Conservation (phyloP, 1,139 yeast genomes). For the Barnettozyma hawaiiensis region DNA sequence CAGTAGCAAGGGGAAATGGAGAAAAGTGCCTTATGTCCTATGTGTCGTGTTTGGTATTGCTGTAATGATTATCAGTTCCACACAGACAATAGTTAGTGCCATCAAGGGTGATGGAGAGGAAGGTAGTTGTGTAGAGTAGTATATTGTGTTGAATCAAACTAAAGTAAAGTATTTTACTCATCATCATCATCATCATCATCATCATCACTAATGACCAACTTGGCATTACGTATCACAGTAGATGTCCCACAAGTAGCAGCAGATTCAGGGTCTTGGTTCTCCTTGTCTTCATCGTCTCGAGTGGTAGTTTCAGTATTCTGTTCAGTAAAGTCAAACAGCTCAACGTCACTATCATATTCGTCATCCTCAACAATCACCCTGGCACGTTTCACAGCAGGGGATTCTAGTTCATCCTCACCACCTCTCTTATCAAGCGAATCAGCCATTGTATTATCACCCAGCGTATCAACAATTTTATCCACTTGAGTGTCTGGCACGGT, state of each 20-base stretch:
- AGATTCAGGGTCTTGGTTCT: not conserved
- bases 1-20: conserved; percentile 38
- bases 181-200: conserved; percentile 13
- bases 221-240: conserved; percentile 1
- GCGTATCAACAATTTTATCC: not conserved
- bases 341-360: conserved; percentile 8
- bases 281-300: not conserved
- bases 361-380: conserved; percentile 12
- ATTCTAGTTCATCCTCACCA: conserved; percentile 12
- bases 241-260: not conserved
- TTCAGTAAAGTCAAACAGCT: conserved; percentile 6
- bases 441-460: not conserved
- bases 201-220: conserved; percentile 8
- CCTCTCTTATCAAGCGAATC: conserved; percentile 1
- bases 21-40: conserved; percentile 49
- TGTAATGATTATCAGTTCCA: conserved; percentile 75
- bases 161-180: too few species aligned
- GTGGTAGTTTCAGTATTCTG: conserved; percentile 6
- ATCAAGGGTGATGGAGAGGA: conserved; percentile 34
- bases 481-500: not conserved
- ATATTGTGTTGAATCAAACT: too few species aligned
- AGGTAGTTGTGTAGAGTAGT: conserved; percentile 39
- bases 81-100: conserved; percentile 60
- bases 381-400: conserved; percentile 13
- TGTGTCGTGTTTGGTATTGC: conserved; percentile 68